Percentiles rank a stretch among this genome's conserved stretches.
Evolutionary conservation across 2,329 filamentous ascomycete genomes (phyloP).

Genomic region (Colletotrichum tropicale): DNA sequence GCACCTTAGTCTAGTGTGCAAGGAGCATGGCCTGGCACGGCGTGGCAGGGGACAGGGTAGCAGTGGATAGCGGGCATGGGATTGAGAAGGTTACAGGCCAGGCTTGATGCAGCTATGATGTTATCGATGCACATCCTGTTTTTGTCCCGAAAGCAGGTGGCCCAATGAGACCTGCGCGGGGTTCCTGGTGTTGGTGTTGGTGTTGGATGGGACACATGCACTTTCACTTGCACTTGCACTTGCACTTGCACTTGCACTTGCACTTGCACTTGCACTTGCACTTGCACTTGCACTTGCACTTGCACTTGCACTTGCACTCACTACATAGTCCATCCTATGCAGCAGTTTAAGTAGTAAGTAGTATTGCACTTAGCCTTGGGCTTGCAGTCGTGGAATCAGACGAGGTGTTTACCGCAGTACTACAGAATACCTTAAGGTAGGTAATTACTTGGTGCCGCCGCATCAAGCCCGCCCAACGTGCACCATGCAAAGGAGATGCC

Average conservation of each 20-base stretch:
- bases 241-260: not conserved
- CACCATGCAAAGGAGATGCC: not conserved
- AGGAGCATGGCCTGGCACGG: not conserved
- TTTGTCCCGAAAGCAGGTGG: conserved; percentile 8
- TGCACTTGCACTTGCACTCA: not conserved
- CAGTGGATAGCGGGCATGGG: not conserved
- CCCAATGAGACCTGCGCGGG: conserved; percentile 15
- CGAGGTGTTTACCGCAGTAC: not conserved
- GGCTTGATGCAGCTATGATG: conserved; percentile 22
- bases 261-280: not conserved
- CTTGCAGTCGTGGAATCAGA: not conserved
- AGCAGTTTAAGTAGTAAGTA: too few species aligned
- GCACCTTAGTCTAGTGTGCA: not conserved
- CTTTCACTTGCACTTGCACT: not conserved
- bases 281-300: not conserved
- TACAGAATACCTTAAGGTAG: not conserved
- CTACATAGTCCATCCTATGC: too few species aligned
- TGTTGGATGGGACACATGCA: not conserved
- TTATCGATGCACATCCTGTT: conserved; percentile 20
- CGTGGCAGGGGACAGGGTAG: not conserved
- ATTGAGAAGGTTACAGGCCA: not conserved
- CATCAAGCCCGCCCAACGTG: not conserved
- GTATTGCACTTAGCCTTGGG: not conserved
- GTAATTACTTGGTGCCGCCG: not conserved
- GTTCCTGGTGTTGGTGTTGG: not conserved